phyloP scores from a whole-genome alignment of 306 rosid genomes.

The Corylus americana region DNA sequence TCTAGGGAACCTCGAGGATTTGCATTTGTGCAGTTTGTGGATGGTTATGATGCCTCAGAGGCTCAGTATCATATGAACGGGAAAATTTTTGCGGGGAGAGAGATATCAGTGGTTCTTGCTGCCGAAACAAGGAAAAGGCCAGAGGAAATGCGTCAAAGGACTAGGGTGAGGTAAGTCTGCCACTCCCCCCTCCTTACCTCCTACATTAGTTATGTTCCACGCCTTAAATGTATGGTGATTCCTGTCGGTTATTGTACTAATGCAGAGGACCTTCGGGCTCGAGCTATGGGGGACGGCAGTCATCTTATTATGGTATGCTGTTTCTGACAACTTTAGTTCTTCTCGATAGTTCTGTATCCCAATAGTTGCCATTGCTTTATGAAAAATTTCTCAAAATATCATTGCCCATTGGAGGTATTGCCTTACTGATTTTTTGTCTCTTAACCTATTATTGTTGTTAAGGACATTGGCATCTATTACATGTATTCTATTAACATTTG shows the following conservation, averaged over 20 bases:
- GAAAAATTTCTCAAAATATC: neutral
- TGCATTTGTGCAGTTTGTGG: constrained; percentile 97
- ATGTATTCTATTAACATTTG: neutral
- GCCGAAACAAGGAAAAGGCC: constrained; percentile 97
- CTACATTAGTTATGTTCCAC: neutral
- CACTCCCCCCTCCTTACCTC: neutral
- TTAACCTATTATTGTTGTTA: neutral
- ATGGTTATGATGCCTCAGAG: constrained; percentile 88
- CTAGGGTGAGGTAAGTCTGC: constrained; percentile 62
- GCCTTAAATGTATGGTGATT: constrained; percentile 19
- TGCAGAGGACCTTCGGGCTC: constrained; percentile 62
- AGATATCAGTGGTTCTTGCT: constrained; percentile 92
- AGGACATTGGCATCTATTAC: neutral
- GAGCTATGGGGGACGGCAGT: constrained; percentile 66
- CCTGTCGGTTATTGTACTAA: constrained; percentile 17
- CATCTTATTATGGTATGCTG: constrained; percentile 73
- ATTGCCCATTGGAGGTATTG: neutral
- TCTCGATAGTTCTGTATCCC: constrained; percentile 1
- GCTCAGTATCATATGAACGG: constrained; percentile 99
- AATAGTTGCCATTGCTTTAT: neutral
- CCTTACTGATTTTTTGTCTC: neutral
- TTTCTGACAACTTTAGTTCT: neutral
- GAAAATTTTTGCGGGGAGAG: constrained; percentile 91
- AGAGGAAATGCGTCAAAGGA: constrained; percentile 88
- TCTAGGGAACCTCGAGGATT: constrained; percentile 97